Conservation (phyloP, 192 early-diverging fungal species). For the Rhizophagus clarus region DNA sequence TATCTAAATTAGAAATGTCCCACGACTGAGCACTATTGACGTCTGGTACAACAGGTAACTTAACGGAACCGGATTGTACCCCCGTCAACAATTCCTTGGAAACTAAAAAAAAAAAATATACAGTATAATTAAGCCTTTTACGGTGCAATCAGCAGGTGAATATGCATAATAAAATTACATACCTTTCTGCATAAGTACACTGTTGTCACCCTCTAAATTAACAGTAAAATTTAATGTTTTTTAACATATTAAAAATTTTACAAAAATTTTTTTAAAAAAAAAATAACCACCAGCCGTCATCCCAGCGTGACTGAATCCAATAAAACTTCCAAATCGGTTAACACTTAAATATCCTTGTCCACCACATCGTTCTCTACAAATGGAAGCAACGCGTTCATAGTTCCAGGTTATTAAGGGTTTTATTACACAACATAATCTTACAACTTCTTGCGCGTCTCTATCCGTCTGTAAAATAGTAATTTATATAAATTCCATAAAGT, state of each 20-base stretch:
- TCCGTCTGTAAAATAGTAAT: conserved; percentile 40
- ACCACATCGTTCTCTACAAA: conserved; percentile 74
- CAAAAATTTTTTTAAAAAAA: not conserved
- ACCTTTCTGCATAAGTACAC: conserved; percentile 72
- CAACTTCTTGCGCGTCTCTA: conserved; percentile 59
- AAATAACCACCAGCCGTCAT: conserved; percentile 61
- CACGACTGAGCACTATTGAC: conserved; percentile 44
- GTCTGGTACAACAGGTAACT: conserved; percentile 43
- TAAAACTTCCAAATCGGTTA: conserved; percentile 64
- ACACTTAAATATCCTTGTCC: conserved; percentile 71
- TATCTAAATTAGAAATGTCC: conserved; percentile 50
- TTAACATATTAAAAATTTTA: not conserved
- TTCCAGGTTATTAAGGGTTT: conserved; percentile 79
- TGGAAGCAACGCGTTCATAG: conserved; percentile 66
- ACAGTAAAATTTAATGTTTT: not conserved
- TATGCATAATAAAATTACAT: not conserved
- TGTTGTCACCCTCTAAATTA: conserved; percentile 65
- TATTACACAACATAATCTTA: conserved; percentile 76
- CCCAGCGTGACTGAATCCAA: conserved; percentile 76
- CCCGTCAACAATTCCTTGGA: conserved; percentile 70
- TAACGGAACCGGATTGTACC: conserved; percentile 48
- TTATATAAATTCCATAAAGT: conserved; percentile 16
- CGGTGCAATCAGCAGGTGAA: no score
- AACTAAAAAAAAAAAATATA: conserved; percentile 34
- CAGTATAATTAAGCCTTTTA: not conserved